phyloP scores from a whole-genome alignment of 140 eudicot genomes.

The Cichorium intybus region DNA sequence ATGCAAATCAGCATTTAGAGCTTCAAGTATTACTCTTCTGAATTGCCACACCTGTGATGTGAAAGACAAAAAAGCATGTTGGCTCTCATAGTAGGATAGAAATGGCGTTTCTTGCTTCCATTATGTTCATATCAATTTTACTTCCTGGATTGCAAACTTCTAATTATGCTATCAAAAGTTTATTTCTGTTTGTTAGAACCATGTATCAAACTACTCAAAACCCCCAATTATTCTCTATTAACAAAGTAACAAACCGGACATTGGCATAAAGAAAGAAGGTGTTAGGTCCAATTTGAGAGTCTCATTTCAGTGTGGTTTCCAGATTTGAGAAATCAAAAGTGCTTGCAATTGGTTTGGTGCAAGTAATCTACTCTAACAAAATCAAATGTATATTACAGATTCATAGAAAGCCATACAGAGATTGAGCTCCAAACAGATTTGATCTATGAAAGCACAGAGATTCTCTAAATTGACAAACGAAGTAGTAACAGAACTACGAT shows the following conservation, averaged over 20 bases:
- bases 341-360: too few relatives aligned
- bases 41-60: constrained; percentile 92
- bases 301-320: too few relatives aligned
- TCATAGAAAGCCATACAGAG: neutral
- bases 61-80: constrained; percentile 6
- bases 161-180: neutral
- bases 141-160: neutral
- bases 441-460: neutral
- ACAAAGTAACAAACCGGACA: too few relatives aligned
- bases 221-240: neutral
- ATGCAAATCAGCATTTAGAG: constrained; percentile 57
- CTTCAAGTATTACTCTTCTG: constrained; percentile 82
- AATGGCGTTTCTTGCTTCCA: neutral
- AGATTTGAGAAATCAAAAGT: neutral
- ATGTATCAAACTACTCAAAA: constrained; percentile 1
- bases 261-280: too few relatives aligned
- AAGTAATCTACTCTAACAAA: neutral
- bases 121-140: neutral
- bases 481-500: neutral
- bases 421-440: neutral
- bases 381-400: neutral
- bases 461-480: constrained; percentile 3
- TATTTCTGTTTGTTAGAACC: constrained; percentile 3
- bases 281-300: too few relatives aligned
- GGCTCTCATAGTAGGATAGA: neutral